Evolutionary conservation across 2,329 filamentous ascomycete genomes (phyloP), one percentile per base, ranked within the genome.

Genomic region (Leptographium flavum): DNA sequence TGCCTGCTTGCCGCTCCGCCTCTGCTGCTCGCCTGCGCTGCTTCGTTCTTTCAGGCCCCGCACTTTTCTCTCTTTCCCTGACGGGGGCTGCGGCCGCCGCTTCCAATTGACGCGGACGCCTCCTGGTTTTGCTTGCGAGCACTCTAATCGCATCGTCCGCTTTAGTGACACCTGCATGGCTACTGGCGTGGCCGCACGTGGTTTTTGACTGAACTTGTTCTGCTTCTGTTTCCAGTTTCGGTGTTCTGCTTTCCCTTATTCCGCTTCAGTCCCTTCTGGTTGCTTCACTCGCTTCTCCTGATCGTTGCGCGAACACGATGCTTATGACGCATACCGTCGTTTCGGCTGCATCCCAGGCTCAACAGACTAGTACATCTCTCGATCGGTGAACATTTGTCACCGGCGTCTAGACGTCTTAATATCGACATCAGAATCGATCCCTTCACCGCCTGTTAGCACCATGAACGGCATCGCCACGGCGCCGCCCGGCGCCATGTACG

Each of bases 401-500:
- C n/a, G n/a, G n/a, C n/a, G n/a, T n/a, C n/a, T n/a, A n/a, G n/a
- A n/a, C n/a, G n/a, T n/a, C n/a, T n/a, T n/a, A n/a, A n/a, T n/a
- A n/a, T n/a, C n/a, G n/a, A n/a, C n/a, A n/a, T n/a, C n/a, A n/a
- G n/a, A n/a, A n/a, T n/a, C n/a, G n/a, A n/a, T n/a, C n/a, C 21
- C 21, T 6, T 23, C 21, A 37, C 15, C n/a, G 21, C 13, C 56
- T 42, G 53, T 54, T 47, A 45, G 50, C 17, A 46, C 53, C 39
- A 81, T 81, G 76, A 80, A 80, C 61, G 74, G 74, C 52, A 67
- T 78, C 52, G 66, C 74, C 50, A 70, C 73, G 52, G 68, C 74
- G 58, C 74, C 76, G 49, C 70, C 70, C 49, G 74, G 77, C 60
- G 77, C 80, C 58, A 81, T 95, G 70, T 96, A 92, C 60, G 92